phyloP scores from a whole-genome alignment of 139 green algal species.

The Yamagishiella unicocca region DNA sequence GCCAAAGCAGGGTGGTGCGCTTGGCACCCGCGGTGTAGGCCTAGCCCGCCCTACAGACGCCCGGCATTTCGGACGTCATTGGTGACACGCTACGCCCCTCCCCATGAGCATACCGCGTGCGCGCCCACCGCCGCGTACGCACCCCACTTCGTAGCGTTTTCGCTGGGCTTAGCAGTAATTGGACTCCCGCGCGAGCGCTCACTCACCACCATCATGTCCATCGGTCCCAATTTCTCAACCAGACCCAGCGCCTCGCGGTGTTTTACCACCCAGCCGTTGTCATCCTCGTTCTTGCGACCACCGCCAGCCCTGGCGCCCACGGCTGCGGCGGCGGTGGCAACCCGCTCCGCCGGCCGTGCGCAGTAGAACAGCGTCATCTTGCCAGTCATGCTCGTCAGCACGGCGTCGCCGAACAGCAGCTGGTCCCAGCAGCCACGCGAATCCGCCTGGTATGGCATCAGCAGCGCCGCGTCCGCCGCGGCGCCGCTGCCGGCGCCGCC shows the following conservation, averaged over 20 bases:
- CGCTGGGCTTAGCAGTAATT: too few relatives aligned
- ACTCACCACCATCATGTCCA: constrained; percentile 5
- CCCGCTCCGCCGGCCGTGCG: not conserved
- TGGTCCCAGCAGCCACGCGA: constrained; percentile 47
- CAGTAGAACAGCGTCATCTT: constrained; percentile 19
- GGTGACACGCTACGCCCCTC: too few relatives aligned
- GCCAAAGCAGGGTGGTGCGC: too few relatives aligned
- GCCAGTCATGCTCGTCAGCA: constrained; percentile 8
- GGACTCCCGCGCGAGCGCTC: too few relatives aligned
- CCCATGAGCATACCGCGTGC: too few relatives aligned
- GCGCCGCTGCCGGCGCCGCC: not conserved
- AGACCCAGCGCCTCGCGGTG: constrained; percentile 11
- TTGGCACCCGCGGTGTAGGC: too few relatives aligned
- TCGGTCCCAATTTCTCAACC: not conserved
- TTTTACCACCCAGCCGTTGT: not conserved
- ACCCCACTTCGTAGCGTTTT: too few relatives aligned
- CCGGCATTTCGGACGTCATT: too few relatives aligned
- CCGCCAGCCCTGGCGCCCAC: not conserved
- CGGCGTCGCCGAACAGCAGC: constrained; percentile 23
- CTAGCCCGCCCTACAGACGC: too few relatives aligned
- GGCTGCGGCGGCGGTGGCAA: not conserved
- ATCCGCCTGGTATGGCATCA: constrained; percentile 23
- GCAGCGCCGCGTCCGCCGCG: not conserved
- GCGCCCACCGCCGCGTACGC: too few relatives aligned
- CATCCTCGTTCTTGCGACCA: not conserved